A percentile compares a stretch with the other conserved stretches of the same genome.
These are phyloP conservation scores for Ballota nigra DNA, from an alignment of 257 asterid genomes.

Conservation along the genomic window DNA sequence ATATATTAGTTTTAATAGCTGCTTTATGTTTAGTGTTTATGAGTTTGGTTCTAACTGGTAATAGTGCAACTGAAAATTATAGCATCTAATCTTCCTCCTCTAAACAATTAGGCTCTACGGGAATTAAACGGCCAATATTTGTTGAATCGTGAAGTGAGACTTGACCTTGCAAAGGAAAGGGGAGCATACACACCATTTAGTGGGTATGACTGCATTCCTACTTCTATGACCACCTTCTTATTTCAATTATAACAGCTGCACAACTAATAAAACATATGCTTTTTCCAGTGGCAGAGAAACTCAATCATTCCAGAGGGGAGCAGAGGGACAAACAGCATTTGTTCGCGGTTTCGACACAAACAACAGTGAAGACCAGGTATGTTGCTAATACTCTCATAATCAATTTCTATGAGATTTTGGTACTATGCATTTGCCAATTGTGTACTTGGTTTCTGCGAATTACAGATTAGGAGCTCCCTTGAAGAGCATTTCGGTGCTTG, in stretches of 20 bases:
- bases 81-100: not conserved
- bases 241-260: not conserved
- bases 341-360: conserved; percentile 64
- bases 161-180: conserved; percentile 80
- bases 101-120: conserved; percentile 45
- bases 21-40: not conserved
- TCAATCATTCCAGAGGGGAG: conserved; percentile 51
- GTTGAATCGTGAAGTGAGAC: conserved; percentile 63
- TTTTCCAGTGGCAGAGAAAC: conserved; percentile 38
- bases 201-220: conserved; percentile 43
- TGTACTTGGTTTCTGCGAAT: not conserved
- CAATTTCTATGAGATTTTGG: too few species aligned
- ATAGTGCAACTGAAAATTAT: not conserved
- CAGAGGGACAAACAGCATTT: conserved; percentile 47
- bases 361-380: conserved; percentile 53
- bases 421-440: too few species aligned
- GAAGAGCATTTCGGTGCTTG: conserved; percentile 66
- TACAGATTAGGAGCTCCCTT: conserved; percentile 65
- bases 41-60: not conserved
- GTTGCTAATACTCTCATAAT: not conserved
- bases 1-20: too few species aligned
- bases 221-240: not conserved
- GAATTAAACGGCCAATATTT: conserved; percentile 63
- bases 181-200: conserved; percentile 57
- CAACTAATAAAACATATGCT: not conserved